These are phyloP conservation scores for Eucalyptus sp. DNA, from an alignment of 345 rosid genomes.

Conservation along the genomic window DNA sequence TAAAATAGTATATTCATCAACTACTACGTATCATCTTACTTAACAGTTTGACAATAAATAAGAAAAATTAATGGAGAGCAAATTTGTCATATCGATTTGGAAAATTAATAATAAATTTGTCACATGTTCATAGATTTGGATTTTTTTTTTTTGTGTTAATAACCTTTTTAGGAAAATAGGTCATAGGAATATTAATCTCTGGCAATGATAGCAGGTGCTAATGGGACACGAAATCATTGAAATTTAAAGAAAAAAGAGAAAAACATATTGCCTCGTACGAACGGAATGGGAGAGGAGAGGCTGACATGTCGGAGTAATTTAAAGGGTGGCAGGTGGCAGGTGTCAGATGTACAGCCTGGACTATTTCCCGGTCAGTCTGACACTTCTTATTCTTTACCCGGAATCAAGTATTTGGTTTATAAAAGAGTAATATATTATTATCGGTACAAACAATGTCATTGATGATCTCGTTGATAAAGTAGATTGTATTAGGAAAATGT, in stretches of 20 bases:
- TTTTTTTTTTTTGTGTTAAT: too few relatives aligned
- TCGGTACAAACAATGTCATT: neutral
- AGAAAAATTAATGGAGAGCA: accelerated
- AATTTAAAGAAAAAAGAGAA: neutral
- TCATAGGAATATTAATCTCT: neutral
- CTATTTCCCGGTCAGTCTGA: neutral
- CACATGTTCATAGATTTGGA: too few relatives aligned
- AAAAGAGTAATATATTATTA: neutral
- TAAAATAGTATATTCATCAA: too few relatives aligned
- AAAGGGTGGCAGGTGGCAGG: neutral
- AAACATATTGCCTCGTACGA: neutral
- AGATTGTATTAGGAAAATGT: neutral
- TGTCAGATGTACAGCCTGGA: neutral
- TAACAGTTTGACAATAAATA: too few relatives aligned
- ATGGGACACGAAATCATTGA: neutral
- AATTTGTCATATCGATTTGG: too few relatives aligned
- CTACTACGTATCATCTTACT: accelerated
- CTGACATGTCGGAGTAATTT: neutral
- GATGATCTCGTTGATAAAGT: neutral
- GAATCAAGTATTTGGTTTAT: neutral
- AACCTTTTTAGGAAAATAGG: neutral
- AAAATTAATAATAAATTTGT: too few relatives aligned
- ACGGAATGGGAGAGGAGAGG: neutral
- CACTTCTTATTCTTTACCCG: neutral
- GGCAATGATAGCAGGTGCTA: neutral